Evolutionary conservation across 257 asterid species (phyloP), one percentile per base, ranked within the genome.

Genomic region (Capsicum pubescens): DNA sequence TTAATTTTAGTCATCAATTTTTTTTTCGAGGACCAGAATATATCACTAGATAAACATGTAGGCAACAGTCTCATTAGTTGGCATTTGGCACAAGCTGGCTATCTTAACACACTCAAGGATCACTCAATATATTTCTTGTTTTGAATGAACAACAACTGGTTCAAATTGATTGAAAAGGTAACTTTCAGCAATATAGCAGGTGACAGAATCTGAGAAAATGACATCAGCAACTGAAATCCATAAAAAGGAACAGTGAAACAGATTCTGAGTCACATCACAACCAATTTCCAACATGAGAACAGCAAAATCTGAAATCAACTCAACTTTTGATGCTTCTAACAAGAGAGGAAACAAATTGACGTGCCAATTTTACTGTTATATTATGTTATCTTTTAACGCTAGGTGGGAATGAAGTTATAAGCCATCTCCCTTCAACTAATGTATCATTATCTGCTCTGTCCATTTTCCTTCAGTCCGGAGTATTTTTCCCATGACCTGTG

Each of bases 81-180:
- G 7, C 70, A 63, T 26, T 16, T 5, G 70, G 42, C 42, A 63
- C 42, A 63, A 63, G 11, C 70, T 63, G 70, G 36, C 70, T 61
- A 61, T 19, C 69, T 63, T 21, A 21, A 32, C 16, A 42, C 70
- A 21, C 70, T 63, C 44, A 63, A 63, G 15, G 44, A 63, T 63
- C 70, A 63, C 36, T 63, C 42, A 63, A 12, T 26, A 21, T 26
- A 42, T 21, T 63, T 8, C 39, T 63, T 26, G 70, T 63, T 63
- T 63, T 12, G 16, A 21, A 63, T 8, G 44, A 52, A 52, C 54
- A 14, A 32, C 71, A 10, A 76, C 64, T 21, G 15, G 15, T 76
- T 76, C 81, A 76, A 52, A 54, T 76, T 76, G 63, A 52, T 52
- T 76, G 63, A n/a, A 50, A 76, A 52, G 81, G 63, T 52, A 76